Evolutionary conservation across 345 rosid species (phyloP), one percentile per base, ranked within the genome.

Genomic region (Raphanus sativus): DNA sequence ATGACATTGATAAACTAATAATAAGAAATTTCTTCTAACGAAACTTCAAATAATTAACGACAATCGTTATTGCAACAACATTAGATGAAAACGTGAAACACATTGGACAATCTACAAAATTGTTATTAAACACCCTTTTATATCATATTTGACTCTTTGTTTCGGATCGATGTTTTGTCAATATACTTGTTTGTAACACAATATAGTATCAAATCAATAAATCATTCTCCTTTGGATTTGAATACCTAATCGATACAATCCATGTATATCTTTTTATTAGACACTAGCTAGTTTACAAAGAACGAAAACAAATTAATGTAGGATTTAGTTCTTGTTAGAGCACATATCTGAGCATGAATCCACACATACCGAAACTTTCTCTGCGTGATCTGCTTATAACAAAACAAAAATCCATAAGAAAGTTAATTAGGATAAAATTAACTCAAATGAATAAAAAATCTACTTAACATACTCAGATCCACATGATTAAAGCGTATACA

Each of bases 321-420:
- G 32, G 13, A 5, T 66, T 75, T 75, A 74, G 62, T 58, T 68
- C 38, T 45, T 30, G 21, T 32, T 4, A 36, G 74, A 61, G 54
- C 79, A 76, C 40, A 4, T 50, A 40, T 61, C 7, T 48, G 79
- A 48, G 25, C 79, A 76, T 48, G 69, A 61, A 33, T 33, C 79
- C 40, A 69, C 74, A 1, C 79, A 76, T 33, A 2, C 12, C 34
- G 74, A 61, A 61, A 76, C 74, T 69, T 69, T 76, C 29, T 76
- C 79, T 11, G n/a, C 55, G 10, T 76, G 74, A 69, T 33, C 74
- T 76, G 69, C n/a, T 10, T 69, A 64, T 17, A 8, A 8, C 4
- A 62, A 6, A 28, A 17, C 2, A 59, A 26, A 66, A 16, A 17
- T 25, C 59, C 61, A 10, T 1, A 48, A 63, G 34, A 13, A 62